A percentile compares a stretch with the other conserved stretches of the same genome.
These are phyloP conservation scores for Cryomyces minteri DNA, from an alignment of 495 filamentous ascomycete species.

Conservation along the genomic window DNA sequence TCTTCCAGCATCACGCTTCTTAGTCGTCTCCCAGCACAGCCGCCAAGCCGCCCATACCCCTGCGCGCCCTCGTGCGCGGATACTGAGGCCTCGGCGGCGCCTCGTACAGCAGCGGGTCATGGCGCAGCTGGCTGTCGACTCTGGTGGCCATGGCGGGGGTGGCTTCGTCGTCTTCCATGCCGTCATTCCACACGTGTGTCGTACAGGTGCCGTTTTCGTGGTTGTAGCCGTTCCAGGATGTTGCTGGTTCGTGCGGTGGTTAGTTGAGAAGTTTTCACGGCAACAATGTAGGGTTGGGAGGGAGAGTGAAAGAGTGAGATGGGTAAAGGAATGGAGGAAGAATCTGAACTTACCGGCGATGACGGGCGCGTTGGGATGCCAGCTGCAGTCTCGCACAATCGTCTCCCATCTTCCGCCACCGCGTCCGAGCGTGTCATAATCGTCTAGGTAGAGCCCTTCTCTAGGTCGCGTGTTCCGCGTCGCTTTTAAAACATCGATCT, in stretches of 20 bases:
- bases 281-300: not conserved
- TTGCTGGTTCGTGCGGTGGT: constrained; percentile 30
- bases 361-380: constrained; percentile 83
- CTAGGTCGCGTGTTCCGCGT: constrained; percentile 41
- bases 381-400: constrained; percentile 81
- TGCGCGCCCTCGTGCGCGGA: not conserved
- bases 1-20: not conserved
- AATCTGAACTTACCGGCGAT: constrained; percentile 49
- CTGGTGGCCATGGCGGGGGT: constrained; percentile 38
- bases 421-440: constrained; percentile 15
- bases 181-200: constrained; percentile 58
- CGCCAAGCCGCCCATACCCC: not conserved
- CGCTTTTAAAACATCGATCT: constrained; percentile 54
- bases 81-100: not conserved
- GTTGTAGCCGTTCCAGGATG: constrained; percentile 60
- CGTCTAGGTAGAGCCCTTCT: constrained; percentile 19
- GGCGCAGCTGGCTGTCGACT: constrained; percentile 30
- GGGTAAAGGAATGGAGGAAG: not conserved
- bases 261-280: not conserved
- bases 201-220: constrained; percentile 54
- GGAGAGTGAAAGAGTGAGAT: not conserved
- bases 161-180: constrained; percentile 41
- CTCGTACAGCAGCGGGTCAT: constrained; percentile 12
- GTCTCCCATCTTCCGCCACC: constrained; percentile 43
- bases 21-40: not conserved